Percentiles rank a stretch among this genome's conserved stretches.
These are phyloP conservation scores for Myrica gale DNA, from an alignment of 306 rosid species.

Conservation along the genomic window DNA sequence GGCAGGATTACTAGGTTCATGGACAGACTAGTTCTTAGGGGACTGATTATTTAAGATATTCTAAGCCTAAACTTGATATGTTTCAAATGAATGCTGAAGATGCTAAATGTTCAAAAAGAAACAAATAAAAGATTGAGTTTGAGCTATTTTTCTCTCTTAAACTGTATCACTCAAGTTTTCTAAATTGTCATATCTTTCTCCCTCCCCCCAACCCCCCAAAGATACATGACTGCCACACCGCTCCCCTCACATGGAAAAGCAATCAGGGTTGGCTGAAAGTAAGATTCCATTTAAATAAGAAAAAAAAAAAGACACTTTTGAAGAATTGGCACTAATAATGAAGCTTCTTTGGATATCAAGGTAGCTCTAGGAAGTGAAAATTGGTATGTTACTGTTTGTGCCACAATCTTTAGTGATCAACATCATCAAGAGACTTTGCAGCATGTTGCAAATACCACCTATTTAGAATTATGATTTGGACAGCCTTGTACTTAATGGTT, in stretches of 20 bases:
- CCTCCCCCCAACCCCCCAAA: no score
- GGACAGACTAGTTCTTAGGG: neutral
- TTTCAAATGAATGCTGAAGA: neutral
- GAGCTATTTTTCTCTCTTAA: neutral
- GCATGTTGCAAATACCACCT: neutral
- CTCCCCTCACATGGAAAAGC: neutral
- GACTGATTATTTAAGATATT: neutral
- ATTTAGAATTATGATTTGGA: neutral
- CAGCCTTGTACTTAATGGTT: neutral
- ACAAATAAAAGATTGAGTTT: neutral
- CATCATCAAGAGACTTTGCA: neutral
- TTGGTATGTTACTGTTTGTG: neutral
- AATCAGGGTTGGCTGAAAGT: neutral
- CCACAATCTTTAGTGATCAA: neutral
- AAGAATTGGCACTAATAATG: neutral
- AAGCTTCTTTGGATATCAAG: neutral
- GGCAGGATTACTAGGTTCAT: neutral
- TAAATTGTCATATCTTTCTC: no score
- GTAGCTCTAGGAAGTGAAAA: neutral
- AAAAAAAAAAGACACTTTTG: no score
- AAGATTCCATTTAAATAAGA: no score
- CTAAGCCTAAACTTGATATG: neutral
- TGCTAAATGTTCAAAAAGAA: no score
- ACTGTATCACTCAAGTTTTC: neutral
- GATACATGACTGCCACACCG: no score